A percentile compares a stretch with the other conserved stretches of the same genome.
These are phyloP conservation scores for Plectosphaerella cucumerina DNA, from an alignment of 2,329 filamentous ascomycete species.

Conservation along the genomic window DNA sequence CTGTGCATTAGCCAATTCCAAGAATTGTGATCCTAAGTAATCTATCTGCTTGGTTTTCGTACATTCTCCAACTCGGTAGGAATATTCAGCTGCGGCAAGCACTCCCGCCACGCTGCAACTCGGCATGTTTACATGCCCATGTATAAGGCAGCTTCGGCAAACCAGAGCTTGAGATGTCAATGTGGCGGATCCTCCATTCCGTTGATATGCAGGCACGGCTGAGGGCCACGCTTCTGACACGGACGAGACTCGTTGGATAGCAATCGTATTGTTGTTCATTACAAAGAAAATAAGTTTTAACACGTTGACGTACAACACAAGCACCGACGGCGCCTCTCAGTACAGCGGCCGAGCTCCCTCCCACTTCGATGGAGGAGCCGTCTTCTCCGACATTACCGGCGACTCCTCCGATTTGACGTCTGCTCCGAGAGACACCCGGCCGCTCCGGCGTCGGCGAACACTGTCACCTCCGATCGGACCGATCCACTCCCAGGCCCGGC, in stretches of 20 bases:
- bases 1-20: slow-evolving; percentile 58
- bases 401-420: slow-evolving; percentile 31
- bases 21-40: slow-evolving; percentile 14
- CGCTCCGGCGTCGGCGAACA: slow-evolving; percentile 44
- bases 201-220: too few species aligned
- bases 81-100: neutral
- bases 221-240: neutral
- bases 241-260: too few species aligned
- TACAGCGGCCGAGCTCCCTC: slow-evolving; percentile 38
- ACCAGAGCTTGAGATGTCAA: too few species aligned
- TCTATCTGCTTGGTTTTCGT: neutral
- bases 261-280: neutral
- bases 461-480: slow-evolving; percentile 47
- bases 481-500: slow-evolving; percentile 67
- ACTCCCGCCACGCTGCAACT: too few species aligned
- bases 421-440: slow-evolving; percentile 42
- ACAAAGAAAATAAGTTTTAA: slow-evolving; percentile 9
- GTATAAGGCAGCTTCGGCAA: too few species aligned
- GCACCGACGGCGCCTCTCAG: slow-evolving; percentile 15
- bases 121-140: too few species aligned
- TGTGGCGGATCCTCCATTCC: too few species aligned
- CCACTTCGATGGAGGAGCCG: slow-evolving; percentile 28
- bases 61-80: neutral
- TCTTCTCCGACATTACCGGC: slow-evolving; percentile 7
- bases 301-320: neutral